Percentiles rank a stretch among this genome's conserved stretches.
Evolutionary conservation across 179 eudicot genomes (phyloP).

Genomic region (Amaranthus tricolor): DNA sequence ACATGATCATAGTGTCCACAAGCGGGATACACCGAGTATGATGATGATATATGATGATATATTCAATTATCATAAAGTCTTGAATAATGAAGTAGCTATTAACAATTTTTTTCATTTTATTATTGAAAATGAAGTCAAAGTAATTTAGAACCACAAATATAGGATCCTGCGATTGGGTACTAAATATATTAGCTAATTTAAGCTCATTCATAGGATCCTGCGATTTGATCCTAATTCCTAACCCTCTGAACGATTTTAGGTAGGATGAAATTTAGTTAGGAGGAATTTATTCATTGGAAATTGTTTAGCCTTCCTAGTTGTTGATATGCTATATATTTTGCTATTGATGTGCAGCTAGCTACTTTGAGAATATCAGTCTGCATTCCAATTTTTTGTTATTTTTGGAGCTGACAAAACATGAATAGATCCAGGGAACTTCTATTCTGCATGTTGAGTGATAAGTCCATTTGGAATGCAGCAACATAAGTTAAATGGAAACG

Average conservation of each 20-base stretch:
- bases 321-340: background rate
- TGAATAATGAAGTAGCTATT: too few relatives aligned
- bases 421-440: background rate
- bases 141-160: too few relatives aligned
- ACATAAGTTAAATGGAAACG: background rate
- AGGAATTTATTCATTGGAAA: background rate
- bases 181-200: too few relatives aligned
- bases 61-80: too few relatives aligned
- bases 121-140: too few relatives aligned
- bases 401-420: background rate
- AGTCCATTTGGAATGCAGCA: background rate
- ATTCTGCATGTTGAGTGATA: background rate
- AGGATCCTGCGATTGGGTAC: too few relatives aligned
- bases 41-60: too few relatives aligned
- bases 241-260: background rate
- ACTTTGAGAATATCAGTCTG: background rate
- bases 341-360: background rate
- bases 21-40: too few relatives aligned
- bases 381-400: background rate
- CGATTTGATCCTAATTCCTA: too few relatives aligned
- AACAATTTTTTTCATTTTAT: too few relatives aligned
- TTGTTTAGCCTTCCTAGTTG: background rate
- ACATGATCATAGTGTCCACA: too few relatives aligned
- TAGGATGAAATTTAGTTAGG: background rate
- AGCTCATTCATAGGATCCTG: too few relatives aligned